These are phyloP conservation scores for Hanseniaspora lindneri DNA, from an alignment of 805 yeast genomes.

Conservation along the genomic window DNA sequence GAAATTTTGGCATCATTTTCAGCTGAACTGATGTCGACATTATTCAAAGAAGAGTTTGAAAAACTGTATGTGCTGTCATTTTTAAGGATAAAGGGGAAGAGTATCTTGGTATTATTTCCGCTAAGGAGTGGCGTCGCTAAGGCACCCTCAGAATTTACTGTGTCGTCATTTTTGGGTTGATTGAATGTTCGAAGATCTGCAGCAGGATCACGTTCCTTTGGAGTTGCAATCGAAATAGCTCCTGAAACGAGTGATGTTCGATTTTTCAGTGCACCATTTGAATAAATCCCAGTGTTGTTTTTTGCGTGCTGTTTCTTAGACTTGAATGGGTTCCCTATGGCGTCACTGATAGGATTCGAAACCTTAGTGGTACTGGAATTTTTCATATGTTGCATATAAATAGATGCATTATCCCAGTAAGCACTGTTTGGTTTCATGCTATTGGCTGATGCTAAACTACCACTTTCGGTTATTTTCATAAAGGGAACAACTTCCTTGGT, in stretches of 20 bases:
- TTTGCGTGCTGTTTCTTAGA: background rate
- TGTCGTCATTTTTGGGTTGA: background rate
- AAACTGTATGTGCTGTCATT: background rate
- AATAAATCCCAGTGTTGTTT: too few relatives aligned
- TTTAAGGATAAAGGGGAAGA: background rate
- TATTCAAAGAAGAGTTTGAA: background rate
- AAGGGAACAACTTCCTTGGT: conserved; percentile 16
- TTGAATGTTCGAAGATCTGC: background rate
- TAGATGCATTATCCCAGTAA: background rate
- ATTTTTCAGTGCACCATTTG: too few relatives aligned
- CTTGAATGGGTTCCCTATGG: conserved; percentile 2
- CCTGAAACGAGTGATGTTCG: too few relatives aligned
- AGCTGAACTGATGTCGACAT: background rate
- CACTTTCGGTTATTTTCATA: background rate
- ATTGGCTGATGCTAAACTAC: too few relatives aligned
- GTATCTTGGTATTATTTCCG: background rate
- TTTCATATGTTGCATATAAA: background rate
- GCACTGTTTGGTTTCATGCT: too few relatives aligned
- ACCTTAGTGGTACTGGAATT: background rate
- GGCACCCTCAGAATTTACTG: background rate
- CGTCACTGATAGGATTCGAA: background rate
- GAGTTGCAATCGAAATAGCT: background rate
- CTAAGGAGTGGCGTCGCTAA: conserved; percentile 10
- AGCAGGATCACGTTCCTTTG: background rate
- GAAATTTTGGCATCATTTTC: background rate